Evolutionary conservation across 495 filamentous ascomycete species (phyloP), one percentile per base, ranked within the genome.

Genomic region (Chaetomidium leptoderma): DNA sequence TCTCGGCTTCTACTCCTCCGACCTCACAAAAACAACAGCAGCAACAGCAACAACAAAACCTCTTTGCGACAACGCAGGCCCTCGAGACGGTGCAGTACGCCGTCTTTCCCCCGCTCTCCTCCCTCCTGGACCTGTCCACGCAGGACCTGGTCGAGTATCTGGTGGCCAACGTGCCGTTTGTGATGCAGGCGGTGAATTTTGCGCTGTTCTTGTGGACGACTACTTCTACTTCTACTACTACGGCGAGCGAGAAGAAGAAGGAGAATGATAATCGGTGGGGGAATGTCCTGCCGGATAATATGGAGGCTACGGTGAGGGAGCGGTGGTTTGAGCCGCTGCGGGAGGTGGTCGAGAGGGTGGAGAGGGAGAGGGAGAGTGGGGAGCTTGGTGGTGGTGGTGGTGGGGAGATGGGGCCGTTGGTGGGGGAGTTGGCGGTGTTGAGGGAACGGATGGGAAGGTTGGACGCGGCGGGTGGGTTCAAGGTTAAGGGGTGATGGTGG

Each of bases 11-110:
- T 17, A 30, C 24, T n/a, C n/a, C n/a, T n/a, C n/a, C n/a, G n/a
- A n/a, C n/a, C n/a, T n/a, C 14, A 23, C 19, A 74, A 62, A 24
- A 21, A 23, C 30, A 40, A 11, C 42, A 36, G 2, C 19, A 57
- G 4, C 17, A 57, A 19, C 21, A 75, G 64, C 26, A 47, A 40
- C 32, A 47, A 24, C 11, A 17, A 11, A 81, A 81, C 53, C 76
- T 87, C 30, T 92, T 90, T 59, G 67, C 81, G 9, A 80, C 75
- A 2, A 76, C 82, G 4, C 73, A 74, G 9, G 72, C 75, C 13
- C 63, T 80, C 42, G 76, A 80, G 47, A 64, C 64, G 27, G 65
- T 80, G 3, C 73, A 78, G 33, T 76, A 80, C 42, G 68, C 64
- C 42, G 48, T 78, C 21, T 78, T 80, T 36, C 76, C 77, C 4